Percentiles rank a stretch among this genome's conserved stretches.
phyloP scores from a whole-genome alignment of 805 yeast genomes.

The Torulaspora gathmanii region DNA sequence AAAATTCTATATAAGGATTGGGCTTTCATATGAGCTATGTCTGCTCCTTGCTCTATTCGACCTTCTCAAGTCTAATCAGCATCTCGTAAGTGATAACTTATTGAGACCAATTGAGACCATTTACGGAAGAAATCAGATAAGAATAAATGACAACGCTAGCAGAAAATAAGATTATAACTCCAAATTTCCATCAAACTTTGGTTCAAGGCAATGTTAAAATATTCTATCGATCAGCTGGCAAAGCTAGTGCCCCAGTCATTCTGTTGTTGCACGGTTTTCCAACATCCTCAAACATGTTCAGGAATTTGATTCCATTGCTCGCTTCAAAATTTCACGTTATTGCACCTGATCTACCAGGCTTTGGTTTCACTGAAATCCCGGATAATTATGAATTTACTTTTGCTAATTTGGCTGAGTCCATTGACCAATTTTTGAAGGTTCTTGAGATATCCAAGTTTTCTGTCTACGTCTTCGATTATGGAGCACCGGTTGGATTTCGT shows the following conservation, averaged over 20 bases:
- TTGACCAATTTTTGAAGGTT: slow-evolving; percentile 32
- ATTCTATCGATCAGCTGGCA: slow-evolving; percentile 41
- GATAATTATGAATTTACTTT: slow-evolving; percentile 32
- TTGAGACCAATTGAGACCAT: no score
- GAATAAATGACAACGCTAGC: no score
- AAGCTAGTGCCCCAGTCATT: slow-evolving; percentile 34
- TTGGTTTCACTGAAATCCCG: slow-evolving; percentile 37
- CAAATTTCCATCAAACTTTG: no score
- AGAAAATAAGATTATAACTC: no score
- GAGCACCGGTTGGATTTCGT: slow-evolving; percentile 42
- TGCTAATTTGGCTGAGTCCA: slow-evolving; percentile 33
- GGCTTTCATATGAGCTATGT: no score
- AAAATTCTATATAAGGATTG: no score
- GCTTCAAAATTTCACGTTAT: slow-evolving; percentile 36
- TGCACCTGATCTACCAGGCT: slow-evolving; percentile 47
- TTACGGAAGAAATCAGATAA: no score
- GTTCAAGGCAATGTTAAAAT: slow-evolving; percentile 25
- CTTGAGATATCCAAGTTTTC: slow-evolving; percentile 31
- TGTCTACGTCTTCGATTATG: slow-evolving; percentile 43
- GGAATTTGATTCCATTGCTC: slow-evolving; percentile 38
- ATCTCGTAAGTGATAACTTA: no score
- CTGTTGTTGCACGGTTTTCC: slow-evolving; percentile 44
- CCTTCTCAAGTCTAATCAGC: no score
- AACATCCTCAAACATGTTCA: slow-evolving; percentile 40
- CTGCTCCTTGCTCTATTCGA: no score